phyloP scores from a whole-genome alignment of 1,284 basidiomycete genomes.

The Leccinum pachyderme region DNA sequence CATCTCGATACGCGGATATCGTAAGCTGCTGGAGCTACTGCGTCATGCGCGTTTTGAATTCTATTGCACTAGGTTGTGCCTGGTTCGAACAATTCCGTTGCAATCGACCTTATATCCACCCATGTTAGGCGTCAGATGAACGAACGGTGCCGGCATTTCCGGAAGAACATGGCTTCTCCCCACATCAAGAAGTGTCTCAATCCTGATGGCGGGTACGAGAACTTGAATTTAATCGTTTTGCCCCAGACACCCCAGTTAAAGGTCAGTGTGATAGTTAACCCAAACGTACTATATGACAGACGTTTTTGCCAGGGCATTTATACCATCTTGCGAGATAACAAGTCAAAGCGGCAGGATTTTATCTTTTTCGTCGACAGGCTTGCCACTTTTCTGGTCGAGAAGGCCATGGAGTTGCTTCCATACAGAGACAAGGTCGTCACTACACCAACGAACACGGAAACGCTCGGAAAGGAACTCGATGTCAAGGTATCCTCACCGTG shows the following conservation, averaged over 20 bases:
- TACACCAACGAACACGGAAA: conserved; percentile 65
- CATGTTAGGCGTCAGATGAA: conserved; percentile 86
- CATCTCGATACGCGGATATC: conserved; percentile 84
- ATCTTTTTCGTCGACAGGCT: conserved; percentile 87
- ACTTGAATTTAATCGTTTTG: conserved; percentile 65
- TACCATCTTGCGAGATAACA: conserved; percentile 77
- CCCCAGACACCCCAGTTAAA: conserved; percentile 81
- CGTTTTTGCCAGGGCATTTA: conserved; percentile 69
- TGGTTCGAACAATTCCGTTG: conserved; percentile 82
- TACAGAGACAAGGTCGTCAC: conserved; percentile 60
- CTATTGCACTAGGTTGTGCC: conserved; percentile 75
- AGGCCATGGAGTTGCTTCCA: conserved; percentile 80
- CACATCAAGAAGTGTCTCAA: conserved; percentile 34
- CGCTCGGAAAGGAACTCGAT: conserved; percentile 63
- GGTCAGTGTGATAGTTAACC: conserved; percentile 40
- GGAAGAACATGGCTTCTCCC: conserved; percentile 65
- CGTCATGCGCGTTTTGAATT: neutral
- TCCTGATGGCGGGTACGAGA: conserved; percentile 37
- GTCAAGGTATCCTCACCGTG: conserved; percentile 42
- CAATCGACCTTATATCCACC: conserved; percentile 91
- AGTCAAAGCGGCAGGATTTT: conserved; percentile 79
- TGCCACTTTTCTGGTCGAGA: conserved; percentile 82
- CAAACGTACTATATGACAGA: conserved; percentile 43
- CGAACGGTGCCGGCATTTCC: conserved; percentile 71
- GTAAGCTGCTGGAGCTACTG: conserved; percentile 42